Evolutionary conservation across 371 early-diverging fungal genomes (phyloP).

Genomic region (Apophysomyces elegans): DNA sequence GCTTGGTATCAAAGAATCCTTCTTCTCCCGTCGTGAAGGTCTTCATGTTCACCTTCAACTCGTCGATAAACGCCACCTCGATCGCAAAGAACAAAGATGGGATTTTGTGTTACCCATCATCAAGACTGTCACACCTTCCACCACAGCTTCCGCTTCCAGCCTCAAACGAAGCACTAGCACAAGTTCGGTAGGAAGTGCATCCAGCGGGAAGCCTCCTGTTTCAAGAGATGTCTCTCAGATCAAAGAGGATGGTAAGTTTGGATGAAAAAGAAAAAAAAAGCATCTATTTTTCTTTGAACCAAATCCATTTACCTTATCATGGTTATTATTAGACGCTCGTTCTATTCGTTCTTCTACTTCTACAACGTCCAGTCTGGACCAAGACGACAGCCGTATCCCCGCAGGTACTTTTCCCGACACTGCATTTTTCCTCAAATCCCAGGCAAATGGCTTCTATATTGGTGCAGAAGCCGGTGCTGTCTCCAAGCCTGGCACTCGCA

Average conservation of each 20-base stretch:
- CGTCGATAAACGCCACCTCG: slow-evolving; percentile 41
- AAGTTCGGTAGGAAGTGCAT: slow-evolving; percentile 24
- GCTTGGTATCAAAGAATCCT: slow-evolving; percentile 57
- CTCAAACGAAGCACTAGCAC: slow-evolving; percentile 19
- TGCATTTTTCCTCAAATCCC: slow-evolving; percentile 47
- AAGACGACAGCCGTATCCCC: slow-evolving; percentile 32
- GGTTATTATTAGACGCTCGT: slow-evolving; percentile 31
- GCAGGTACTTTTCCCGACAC: slow-evolving; percentile 46
- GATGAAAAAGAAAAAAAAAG: neutral
- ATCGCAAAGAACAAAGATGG: slow-evolving; percentile 54
- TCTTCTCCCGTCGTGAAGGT: slow-evolving; percentile 53
- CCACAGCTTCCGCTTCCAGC: slow-evolving; percentile 5
- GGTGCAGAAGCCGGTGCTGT: slow-evolving; percentile 34
- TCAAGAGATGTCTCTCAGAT: slow-evolving; percentile 30
- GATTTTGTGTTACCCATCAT: slow-evolving; percentile 46
- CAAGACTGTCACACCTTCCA: slow-evolving; percentile 21
- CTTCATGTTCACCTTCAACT: slow-evolving; percentile 53
- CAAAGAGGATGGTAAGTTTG: slow-evolving; percentile 43
- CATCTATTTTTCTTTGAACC: neutral
- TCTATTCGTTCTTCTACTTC: slow-evolving; percentile 37
- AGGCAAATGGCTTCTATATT: slow-evolving; percentile 36
- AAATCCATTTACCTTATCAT: too few relatives aligned
- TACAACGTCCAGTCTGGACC: slow-evolving; percentile 38
- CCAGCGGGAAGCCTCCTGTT: slow-evolving; percentile 17
- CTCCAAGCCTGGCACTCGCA: slow-evolving; percentile 28